These are phyloP conservation scores for Colletotrichum sp. DNA, from an alignment of 2,329 filamentous ascomycete genomes.

Conservation along the genomic window DNA sequence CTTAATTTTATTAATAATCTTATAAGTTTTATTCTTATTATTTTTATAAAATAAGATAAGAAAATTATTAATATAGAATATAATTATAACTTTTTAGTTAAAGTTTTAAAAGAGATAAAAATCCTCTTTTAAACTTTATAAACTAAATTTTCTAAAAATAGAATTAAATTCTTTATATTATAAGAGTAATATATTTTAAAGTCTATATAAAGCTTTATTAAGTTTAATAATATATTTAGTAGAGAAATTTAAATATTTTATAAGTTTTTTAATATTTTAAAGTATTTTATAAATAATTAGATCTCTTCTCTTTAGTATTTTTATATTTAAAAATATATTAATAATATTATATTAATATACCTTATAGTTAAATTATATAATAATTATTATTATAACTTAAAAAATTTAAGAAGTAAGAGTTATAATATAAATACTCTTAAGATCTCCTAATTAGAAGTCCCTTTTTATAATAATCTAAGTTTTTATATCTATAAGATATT, in stretches of 20 bases:
- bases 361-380: neutral
- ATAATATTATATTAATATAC: neutral
- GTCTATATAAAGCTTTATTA: neutral
- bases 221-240: neutral
- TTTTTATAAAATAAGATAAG: no score
- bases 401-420: no score
- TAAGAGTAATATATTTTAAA: neutral
- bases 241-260: neutral
- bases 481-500: no score
- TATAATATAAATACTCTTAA: no score
- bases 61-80: no score
- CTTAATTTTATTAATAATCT: no score
- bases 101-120: no score
- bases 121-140: no score
- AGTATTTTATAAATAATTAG: neutral
- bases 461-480: no score
- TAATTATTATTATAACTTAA: neutral
- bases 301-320: neutral
- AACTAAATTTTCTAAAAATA: accelerated
- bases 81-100: no score
- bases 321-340: neutral
- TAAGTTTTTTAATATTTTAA: neutral
- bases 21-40: no score
- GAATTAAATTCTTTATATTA: neutral
- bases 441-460: no score